Evolutionary conservation across 2,329 filamentous ascomycete species (phyloP).

Genomic region (Xylaria sp.): DNA sequence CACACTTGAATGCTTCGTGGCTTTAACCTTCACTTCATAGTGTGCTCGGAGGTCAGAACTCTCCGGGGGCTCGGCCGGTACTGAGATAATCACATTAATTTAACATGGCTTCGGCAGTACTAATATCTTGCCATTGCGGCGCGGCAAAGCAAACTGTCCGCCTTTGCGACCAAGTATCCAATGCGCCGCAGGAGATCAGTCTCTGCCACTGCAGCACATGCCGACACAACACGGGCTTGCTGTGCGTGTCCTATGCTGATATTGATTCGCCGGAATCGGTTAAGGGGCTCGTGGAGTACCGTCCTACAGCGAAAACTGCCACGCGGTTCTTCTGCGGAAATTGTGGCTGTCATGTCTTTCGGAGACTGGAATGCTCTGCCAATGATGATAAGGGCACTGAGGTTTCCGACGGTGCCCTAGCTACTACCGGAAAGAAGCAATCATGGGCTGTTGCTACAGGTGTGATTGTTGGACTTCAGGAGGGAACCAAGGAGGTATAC

Average conservation of each 20-base stretch:
- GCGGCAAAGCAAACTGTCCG: conserved; percentile 41
- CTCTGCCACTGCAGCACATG: conserved; percentile 52
- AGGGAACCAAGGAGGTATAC: not conserved
- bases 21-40: not conserved
- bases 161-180: not conserved
- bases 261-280: conserved; percentile 42
- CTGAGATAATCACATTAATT: not conserved
- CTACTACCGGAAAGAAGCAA: not conserved
- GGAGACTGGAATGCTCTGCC: conserved; percentile 25
- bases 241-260: conserved; percentile 54
- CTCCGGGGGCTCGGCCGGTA: too few relatives aligned
- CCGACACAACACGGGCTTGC: conserved; percentile 50
- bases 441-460: conserved; percentile 55
- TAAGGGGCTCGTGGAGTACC: conserved; percentile 38
- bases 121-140: conserved; percentile 48
- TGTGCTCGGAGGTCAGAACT: not conserved
- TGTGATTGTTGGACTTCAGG: conserved; percentile 42
- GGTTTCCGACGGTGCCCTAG: not conserved
- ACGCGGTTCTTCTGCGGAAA: conserved; percentile 54
- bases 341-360: conserved; percentile 58
- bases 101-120: conserved; percentile 26
- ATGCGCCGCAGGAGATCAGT: conserved; percentile 30
- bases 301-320: conserved; percentile 14
- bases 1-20: not conserved
- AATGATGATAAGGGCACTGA: not conserved